Conservation (phyloP, 352 stramenopile species). For the Pythium myriotylum region DNA sequence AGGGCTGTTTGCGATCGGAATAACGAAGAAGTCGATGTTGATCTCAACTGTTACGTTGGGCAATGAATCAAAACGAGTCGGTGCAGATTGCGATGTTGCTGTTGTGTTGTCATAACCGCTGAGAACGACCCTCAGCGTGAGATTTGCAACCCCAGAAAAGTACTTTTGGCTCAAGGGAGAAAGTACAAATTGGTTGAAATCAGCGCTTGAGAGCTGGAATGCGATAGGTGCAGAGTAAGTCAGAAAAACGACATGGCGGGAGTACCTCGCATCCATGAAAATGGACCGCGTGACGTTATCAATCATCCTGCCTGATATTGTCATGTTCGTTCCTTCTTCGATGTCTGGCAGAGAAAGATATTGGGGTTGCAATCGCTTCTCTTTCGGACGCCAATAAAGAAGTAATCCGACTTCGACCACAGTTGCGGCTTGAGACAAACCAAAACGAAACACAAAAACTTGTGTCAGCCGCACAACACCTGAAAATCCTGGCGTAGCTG, state of each 20-base stretch:
- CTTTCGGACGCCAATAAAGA: conserved; percentile 26
- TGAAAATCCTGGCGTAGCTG: conserved; percentile 6
- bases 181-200: background rate
- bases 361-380: conserved; percentile 9
- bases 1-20: conserved; percentile 17
- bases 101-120: conserved; percentile 7
- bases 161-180: conserved; percentile 1
- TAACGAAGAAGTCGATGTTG: conserved; percentile 15
- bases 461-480: conserved; percentile 14
- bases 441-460: conserved; percentile 4
- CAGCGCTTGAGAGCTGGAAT: conserved; percentile 9
- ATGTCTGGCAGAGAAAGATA: conserved; percentile 6
- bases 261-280: conserved; percentile 17
- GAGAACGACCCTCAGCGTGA: conserved; percentile 31
- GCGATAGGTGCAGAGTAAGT: conserved; percentile 26
- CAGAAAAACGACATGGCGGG: conserved; percentile 24
- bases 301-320: background rate
- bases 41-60: conserved; percentile 22
- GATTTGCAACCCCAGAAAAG: conserved; percentile 34
- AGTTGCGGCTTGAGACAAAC: background rate
- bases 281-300: conserved; percentile 6
- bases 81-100: background rate
- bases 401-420: conserved; percentile 9
- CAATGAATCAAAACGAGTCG: conserved; percentile 5
- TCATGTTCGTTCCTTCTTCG: conserved; percentile 13